These are phyloP conservation scores for Nakaseomyces kungkrabaensis DNA, from an alignment of 1,139 yeast genomes.

Conservation along the genomic window DNA sequence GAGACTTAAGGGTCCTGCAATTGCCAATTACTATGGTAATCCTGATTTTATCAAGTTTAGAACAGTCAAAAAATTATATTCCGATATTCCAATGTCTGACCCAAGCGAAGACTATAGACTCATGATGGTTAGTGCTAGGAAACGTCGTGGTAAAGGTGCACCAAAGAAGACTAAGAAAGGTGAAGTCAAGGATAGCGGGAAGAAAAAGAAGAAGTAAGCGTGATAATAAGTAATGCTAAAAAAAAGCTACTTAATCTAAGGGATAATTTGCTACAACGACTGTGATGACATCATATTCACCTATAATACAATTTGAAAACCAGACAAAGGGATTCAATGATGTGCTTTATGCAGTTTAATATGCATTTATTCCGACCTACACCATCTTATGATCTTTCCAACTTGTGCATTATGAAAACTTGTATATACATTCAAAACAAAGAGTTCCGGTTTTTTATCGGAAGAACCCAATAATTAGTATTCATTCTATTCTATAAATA, in stretches of 20 bases:
- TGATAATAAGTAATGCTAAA: too few relatives aligned
- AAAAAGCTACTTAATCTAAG: neutral
- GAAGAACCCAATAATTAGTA: neutral
- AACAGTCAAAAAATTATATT: constrained; percentile 47
- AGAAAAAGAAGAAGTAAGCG: constrained; percentile 29
- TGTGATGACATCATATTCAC: too few relatives aligned
- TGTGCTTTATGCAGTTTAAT: too few relatives aligned
- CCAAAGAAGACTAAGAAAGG: constrained; percentile 62
- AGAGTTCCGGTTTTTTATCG: neutral
- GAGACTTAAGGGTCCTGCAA: constrained; percentile 65
- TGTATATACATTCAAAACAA: neutral
- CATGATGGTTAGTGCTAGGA: constrained; percentile 53
- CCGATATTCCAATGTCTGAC: constrained; percentile 53
- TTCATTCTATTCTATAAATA: neutral
- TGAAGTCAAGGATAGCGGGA: constrained; percentile 23
- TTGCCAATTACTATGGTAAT: constrained; percentile 68
- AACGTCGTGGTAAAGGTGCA: constrained; percentile 88
- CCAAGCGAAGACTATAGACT: constrained; percentile 66
- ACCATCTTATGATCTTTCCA: neutral
- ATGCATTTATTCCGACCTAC: too few relatives aligned
- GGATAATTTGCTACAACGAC: neutral
- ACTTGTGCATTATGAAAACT: neutral
- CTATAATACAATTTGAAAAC: too few relatives aligned
- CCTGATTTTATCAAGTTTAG: constrained; percentile 58
- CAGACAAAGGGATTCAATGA: too few relatives aligned